A percentile compares a stretch with the other conserved stretches of the same genome.
phyloP scores from a whole-genome alignment of 2,329 filamentous ascomycete genomes.

The Fusarium sp. region DNA sequence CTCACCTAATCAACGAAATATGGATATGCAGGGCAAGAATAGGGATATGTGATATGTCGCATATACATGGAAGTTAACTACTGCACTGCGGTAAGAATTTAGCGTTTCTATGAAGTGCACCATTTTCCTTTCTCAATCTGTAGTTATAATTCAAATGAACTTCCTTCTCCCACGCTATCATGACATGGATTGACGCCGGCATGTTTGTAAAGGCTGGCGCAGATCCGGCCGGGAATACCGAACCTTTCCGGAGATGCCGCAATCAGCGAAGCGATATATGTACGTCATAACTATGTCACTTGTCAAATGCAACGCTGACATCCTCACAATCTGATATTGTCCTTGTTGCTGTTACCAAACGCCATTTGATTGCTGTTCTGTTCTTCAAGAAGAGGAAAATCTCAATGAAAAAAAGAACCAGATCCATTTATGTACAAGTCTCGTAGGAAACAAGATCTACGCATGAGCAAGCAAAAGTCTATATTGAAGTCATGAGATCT shows the following conservation, averaged over 20 bases:
- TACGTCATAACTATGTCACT: constrained; percentile 22
- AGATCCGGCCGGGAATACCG: neutral
- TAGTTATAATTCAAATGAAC: too few species aligned
- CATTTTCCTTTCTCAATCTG: neutral
- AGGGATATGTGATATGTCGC: neutral
- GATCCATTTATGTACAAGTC: constrained; percentile 51
- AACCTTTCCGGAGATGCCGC: neutral
- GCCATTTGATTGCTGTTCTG: neutral
- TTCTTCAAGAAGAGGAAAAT: neutral
- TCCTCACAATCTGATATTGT: neutral
- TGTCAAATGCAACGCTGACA: constrained; percentile 1
- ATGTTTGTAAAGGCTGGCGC: neutral
- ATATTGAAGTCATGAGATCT: constrained; percentile 56
- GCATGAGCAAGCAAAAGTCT: constrained; percentile 33
- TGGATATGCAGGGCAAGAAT: neutral
- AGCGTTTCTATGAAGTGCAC: neutral
- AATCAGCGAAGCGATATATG: neutral
- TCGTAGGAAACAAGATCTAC: constrained; percentile 48
- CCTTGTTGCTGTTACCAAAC: neutral
- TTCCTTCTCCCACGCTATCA: neutral
- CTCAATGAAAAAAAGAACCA: neutral
- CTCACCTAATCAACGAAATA: neutral
- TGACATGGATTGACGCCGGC: neutral
- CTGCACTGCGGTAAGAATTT: neutral
- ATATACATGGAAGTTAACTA: neutral